A percentile compares a stretch with the other conserved stretches of the same genome.
Evolutionary conservation across 2,329 filamentous ascomycete genomes (phyloP).

Genomic region (Fusarium tupiense): DNA sequence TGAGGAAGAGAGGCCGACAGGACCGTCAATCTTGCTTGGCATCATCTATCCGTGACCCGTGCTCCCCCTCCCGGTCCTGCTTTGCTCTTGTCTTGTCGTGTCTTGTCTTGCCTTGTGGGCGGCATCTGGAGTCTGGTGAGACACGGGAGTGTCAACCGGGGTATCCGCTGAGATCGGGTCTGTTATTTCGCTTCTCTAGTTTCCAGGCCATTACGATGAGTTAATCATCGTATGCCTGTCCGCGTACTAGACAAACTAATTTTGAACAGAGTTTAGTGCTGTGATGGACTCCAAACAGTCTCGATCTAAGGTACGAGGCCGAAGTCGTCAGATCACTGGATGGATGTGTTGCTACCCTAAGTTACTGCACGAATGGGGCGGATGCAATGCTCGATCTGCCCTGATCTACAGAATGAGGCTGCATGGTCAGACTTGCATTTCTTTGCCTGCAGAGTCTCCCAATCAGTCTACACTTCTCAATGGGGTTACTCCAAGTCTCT

Average conservation of each 20-base stretch:
- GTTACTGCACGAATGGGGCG: slow-evolving; percentile 16
- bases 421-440: slow-evolving; percentile 29
- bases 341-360: slow-evolving; percentile 4
- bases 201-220: background rate
- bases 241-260: background rate
- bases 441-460: slow-evolving; percentile 10
- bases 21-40: slow-evolving; percentile 4
- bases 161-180: slow-evolving; percentile 35
- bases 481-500: background rate
- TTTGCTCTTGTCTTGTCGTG: slow-evolving; percentile 34
- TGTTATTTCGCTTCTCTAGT: slow-evolving; percentile 2
- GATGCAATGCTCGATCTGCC: slow-evolving; percentile 21
- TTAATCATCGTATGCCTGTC: background rate
- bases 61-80: background rate
- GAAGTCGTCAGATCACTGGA: background rate
- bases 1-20: slow-evolving; percentile 8
- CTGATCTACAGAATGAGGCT: slow-evolving; percentile 30
- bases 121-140: slow-evolving; percentile 38
- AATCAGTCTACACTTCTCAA: background rate
- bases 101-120: slow-evolving; percentile 39
- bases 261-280: background rate
- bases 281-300: background rate
- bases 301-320: background rate
- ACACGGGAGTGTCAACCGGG: slow-evolving; percentile 46
- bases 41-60: slow-evolving; percentile 1